Percentiles rank a stretch among this genome's conserved stretches.
Evolutionary conservation across 768 basidiomycete species (phyloP).

Genomic region (Lactarius trivialis): DNA sequence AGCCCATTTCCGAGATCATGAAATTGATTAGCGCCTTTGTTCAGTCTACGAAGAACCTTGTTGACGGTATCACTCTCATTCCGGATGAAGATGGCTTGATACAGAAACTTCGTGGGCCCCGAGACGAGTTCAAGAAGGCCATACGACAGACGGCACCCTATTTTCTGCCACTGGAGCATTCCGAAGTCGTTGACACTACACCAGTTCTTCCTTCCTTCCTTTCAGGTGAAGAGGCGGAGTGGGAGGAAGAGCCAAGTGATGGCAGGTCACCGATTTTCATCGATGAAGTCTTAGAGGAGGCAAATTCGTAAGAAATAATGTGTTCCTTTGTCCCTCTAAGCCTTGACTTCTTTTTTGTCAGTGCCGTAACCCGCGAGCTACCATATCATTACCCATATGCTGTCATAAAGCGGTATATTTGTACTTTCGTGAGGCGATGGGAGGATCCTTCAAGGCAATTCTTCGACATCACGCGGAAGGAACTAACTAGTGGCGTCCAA

Average conservation of each 20-base stretch:
- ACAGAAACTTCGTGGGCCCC: constrained; percentile 44
- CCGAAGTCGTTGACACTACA: neutral
- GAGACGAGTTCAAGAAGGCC: constrained; percentile 38
- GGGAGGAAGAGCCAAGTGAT: neutral
- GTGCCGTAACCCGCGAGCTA: constrained; percentile 65
- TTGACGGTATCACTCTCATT: constrained; percentile 42
- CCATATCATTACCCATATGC: constrained; percentile 62
- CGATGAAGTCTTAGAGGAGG: constrained; percentile 46
- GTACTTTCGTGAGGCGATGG: constrained; percentile 43
- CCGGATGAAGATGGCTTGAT: constrained; percentile 46
- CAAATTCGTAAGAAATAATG: constrained; percentile 38
- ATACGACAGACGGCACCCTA: constrained; percentile 48
- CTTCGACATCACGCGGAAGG: constrained; percentile 37
- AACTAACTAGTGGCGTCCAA: constrained; percentile 30
- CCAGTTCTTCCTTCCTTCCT: constrained; percentile 21
- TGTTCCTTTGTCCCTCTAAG: neutral
- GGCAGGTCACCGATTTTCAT: constrained; percentile 36
- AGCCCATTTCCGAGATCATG: constrained; percentile 52
- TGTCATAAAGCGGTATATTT: constrained; percentile 48
- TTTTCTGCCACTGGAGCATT: constrained; percentile 44
- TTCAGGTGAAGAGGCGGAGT: constrained; percentile 23
- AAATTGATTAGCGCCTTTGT: constrained; percentile 41
- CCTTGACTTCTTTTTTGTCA: constrained; percentile 26
- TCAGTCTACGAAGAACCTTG: constrained; percentile 36
- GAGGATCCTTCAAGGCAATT: constrained; percentile 39